Evolutionary conservation across 2,329 filamentous ascomycete species (phyloP), one percentile per base, ranked within the genome.

Genomic region (Pseudocercospora musae): DNA sequence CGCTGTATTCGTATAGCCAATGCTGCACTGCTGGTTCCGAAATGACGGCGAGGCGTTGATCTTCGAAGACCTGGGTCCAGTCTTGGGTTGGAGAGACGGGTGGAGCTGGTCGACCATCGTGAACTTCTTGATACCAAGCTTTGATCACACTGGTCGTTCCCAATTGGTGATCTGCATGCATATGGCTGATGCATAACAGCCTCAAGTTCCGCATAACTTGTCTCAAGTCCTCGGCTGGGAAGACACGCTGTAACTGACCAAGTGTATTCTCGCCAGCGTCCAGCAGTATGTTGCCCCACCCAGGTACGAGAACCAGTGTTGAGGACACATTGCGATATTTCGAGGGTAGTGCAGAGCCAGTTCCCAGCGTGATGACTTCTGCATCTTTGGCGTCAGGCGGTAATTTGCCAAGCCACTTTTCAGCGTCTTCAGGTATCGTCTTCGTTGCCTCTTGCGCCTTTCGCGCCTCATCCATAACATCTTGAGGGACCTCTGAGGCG

Each of bases 91-190:
- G 42, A 2, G 59, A 60, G 10, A 58, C 20, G 6, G 21, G 44
- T 15, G 60, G 49, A 44, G 71, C 68, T 3, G 78, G 76, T 15
- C 74, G 65, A 21, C 71, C 64, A 29, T 70, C 68, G 68, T 85
- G 84, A 20, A 81, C 81, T 48, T 87, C 82, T 59, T 80, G 71
- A 67, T 91, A 87, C 91, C 92, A 96, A 5, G 90, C 90, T 71
- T 85, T 88, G 71, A 98, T 86, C n/a, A 98, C 80, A 5, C 87
- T 85, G n/a, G 86, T 82, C 0, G 87, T 90, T 27, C 95, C 95
- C 20, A 99, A 84, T 73, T 98, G 95, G 77, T 99, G 95, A 78
- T 99, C 95, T 4, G 95, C 95, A 76, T 99, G 95, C 65, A 96
- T 81, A 78, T 99, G 95, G 75, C 91, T 96, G 77, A 99, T 95